Base-by-base conservation (phyloP, 345 rosid genomes). In the Kandelia obovata region DNA sequence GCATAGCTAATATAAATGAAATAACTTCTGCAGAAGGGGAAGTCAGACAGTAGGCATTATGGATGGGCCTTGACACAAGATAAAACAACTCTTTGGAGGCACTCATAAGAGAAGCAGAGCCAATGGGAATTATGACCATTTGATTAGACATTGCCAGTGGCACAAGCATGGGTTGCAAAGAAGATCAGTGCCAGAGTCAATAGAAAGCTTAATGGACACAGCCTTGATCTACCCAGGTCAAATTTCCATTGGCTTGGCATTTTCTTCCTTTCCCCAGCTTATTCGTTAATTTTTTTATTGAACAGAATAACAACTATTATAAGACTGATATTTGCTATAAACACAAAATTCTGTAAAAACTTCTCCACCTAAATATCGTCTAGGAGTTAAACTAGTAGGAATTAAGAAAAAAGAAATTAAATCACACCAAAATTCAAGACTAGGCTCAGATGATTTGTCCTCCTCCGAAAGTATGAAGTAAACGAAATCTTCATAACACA, bases 401-500 rank as follows among this genome's bases (percentile, higher is more conserved):
- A 51, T 47, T 30, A 16, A 25, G 11, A 31, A 43, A 2, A 69
- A 7, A 3, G 37, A 55, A 61, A 64, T 16, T 7, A 46, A 15
- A 62, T 25, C 20, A 6, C 71, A 76, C 79, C 79, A 76, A 63
- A 61, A 76, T 61, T 76, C 75, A 61, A 76, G 69, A 61, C 75
- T 66, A 62, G 79, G 75, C 57, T 76, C 75, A 19, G 79, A 72
- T 51, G 72, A 71, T 62, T 76, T 76, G 53, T 76, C 79, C 63
- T 76, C 79, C 28, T 76, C 79, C 4, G 79, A 61, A 35, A 76
- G 72, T 65, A 71, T 76, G 58, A 76, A 76, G 56, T 76, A 71
- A 31, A 76, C 79, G 62, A 76, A 76, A 71, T 76, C 79, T 67
- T 76, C 75, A 66, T 76, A 76, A n/a, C 75, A 34, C 79, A 76